A percentile compares a stretch with the other conserved stretches of the same genome.
These are phyloP conservation scores for Ceratobasidium sp. DNA, from an alignment of 1,284 basidiomycete genomes.

Conservation along the genomic window DNA sequence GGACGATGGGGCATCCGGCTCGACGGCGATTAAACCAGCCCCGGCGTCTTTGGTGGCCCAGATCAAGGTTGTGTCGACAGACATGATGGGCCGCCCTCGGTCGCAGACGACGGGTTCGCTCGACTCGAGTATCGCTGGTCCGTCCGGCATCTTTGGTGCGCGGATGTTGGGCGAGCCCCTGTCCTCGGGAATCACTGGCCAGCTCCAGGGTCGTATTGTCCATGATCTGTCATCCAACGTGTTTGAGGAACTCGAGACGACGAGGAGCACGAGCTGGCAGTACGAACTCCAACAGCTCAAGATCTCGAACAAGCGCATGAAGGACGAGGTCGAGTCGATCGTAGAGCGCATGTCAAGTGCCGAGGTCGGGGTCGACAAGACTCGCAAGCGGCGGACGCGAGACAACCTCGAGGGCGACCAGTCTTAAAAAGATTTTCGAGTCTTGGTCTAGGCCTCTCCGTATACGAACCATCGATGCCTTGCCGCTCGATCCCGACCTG, in stretches of 20 bases:
- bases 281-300: conserved; percentile 90
- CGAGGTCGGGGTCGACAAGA: conserved; percentile 10
- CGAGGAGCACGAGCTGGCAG: conserved; percentile 84
- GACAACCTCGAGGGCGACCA: conserved; percentile 19
- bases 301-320: conserved; percentile 77
- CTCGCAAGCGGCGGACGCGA: conserved; percentile 27
- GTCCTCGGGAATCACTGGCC: conserved; percentile 53
- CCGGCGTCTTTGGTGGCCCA: conserved; percentile 50
- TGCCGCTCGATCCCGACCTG: not conserved
- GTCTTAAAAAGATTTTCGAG: not conserved
- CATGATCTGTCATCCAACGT: conserved; percentile 61
- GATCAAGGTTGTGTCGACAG: conserved; percentile 29
- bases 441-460: not conserved
- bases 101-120: conserved; percentile 30
- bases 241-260: conserved; percentile 78
- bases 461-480: not conserved
- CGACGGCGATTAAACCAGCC: conserved; percentile 47
- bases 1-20: conserved; percentile 52
- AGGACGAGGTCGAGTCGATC: conserved; percentile 71
- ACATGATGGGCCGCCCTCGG: conserved; percentile 27
- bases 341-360: conserved; percentile 22
- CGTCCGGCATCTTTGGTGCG: conserved; percentile 14
- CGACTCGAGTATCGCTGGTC: conserved; percentile 6
- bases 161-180: conserved; percentile 48
- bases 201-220: conserved; percentile 53